Evolutionary conservation across 345 rosid genomes (phyloP), one percentile per base, ranked within the genome.

Genomic region (Bruguiera parviflora): DNA sequence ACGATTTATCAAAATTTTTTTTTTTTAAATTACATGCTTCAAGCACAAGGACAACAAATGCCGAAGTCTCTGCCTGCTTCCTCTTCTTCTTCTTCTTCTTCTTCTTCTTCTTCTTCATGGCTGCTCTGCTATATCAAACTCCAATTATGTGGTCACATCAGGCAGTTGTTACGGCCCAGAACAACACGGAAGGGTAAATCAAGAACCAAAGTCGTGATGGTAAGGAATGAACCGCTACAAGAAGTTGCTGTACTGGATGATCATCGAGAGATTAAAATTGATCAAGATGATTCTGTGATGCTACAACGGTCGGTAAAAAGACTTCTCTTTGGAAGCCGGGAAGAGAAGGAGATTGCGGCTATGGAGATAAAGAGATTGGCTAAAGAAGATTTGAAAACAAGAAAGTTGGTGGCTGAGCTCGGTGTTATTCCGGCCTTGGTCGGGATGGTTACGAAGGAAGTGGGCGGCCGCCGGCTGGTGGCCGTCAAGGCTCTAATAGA

Each of bases 381-480:
- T 18, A 73, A 82, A 71, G 82, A 83, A 69, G 93, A 89, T 64
- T 75, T 58, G 56, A 83, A 83, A 71, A 75, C 73, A 16, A 81
- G 83, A 74, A 89, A 84, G 73, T 75, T 85, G 75, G 86, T 95
- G 87, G 96, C 86, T 1, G 96, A 89, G 83, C 96, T 95, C 0
- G 96, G 99, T 21, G 99, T 95, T 31, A 67, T 91, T 39, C 90
- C 81, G 58, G 84, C 80, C 73, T 81, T 95, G 79, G 97, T 95
- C 20, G 91, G 84, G 24, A 87, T 95, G 90, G 81, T 76, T 7
- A 80, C 72, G 25, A 66, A 85, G 0, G 84, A 82, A 18, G 82
- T 67, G 7, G 63, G 55, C 47, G 37, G 74, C 24, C 89, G 83
- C 66, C 87, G 83, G 43, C 74, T 65, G 64, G 77, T 86, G 5